These are phyloP conservation scores for Lathyrus aphaca DNA, from an alignment of 306 rosid genomes.

Conservation along the genomic window DNA sequence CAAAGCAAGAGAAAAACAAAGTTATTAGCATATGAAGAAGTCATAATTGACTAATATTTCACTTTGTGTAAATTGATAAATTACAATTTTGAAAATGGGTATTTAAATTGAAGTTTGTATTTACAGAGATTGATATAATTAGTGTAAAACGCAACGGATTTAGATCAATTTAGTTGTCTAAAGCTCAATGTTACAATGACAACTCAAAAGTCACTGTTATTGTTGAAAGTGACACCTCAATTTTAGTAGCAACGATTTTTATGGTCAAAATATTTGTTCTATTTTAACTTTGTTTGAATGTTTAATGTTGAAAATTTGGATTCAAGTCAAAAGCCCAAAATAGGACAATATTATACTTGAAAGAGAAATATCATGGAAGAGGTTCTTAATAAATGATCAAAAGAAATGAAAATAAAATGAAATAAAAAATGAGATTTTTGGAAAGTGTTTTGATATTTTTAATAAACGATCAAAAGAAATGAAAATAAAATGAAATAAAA, in stretches of 20 bases:
- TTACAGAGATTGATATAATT: not conserved
- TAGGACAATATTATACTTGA: too few relatives aligned
- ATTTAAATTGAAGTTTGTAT: not conserved
- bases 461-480: too few relatives aligned
- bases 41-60: conserved; percentile 18
- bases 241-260: too few relatives aligned
- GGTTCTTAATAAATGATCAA: too few relatives aligned
- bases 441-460: too few relatives aligned
- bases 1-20: conserved; percentile 25
- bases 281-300: too few relatives aligned
- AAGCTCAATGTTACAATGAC: not conserved
- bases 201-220: not conserved
- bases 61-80: not conserved
- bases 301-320: not conserved
- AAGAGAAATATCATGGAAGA: too few relatives aligned
- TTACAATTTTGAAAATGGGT: not conserved
- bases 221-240: not conserved
- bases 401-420: too few relatives aligned
- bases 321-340: not conserved
- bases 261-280: too few relatives aligned
- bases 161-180: not conserved
- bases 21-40: conserved; percentile 3
- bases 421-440: too few relatives aligned
- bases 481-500: too few relatives aligned
- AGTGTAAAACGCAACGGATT: not conserved